Evolutionary conservation across 176 grass and related monocot genomes (phyloP), one percentile per base, ranked within the genome.

Genomic region (Eremochloa ophiuroides): DNA sequence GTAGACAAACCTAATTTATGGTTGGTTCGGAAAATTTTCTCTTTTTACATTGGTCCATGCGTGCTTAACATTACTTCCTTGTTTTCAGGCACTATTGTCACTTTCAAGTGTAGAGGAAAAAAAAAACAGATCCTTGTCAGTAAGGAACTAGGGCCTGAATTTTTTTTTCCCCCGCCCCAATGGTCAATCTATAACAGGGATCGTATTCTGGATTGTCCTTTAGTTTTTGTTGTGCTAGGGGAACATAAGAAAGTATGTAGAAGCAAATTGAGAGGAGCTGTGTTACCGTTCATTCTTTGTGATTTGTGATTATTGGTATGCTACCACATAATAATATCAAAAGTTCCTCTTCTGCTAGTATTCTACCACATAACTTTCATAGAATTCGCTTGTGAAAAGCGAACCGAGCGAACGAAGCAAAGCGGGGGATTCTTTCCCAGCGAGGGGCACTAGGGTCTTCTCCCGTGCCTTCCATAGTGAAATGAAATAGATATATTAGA

Each of bases 271-370:
- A 55, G 42, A 48, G 75, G 28, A 86, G 22, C 46, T 41, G 60
- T 80, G 44, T 31, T 81, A 17, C 40, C 42, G 20, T 73, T n/a
- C 37, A 39, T n/a, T 29, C 38, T 29, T 77, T 73, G 56, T 77
- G 62, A 66, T 67, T 22, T 46, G 60, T 67, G 40, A 65, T 66
- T 80, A 66, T 65, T 73, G 10, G 17, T 50, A 50, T n/a, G n/a
- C 68, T 30, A 29, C 12, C 13, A 38, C 20, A 73, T 65, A 44
- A n/a, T 37, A 83, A 73, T 71, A 78, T n/a, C 73, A 72, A 42
- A 0, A 18, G 16, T 31, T 20, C 43, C 13, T 77, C 22, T 33
- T 42, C 13, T 66, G 42, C 10, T 59, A 69, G 60, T 86, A n/a
- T 63, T 86, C 60, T n/a, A n/a, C n/a, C n/a, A n/a, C n/a, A n/a